Evolutionary conservation across 495 filamentous ascomycete genomes (phyloP).

Genomic region (Podospora sp.): DNA sequence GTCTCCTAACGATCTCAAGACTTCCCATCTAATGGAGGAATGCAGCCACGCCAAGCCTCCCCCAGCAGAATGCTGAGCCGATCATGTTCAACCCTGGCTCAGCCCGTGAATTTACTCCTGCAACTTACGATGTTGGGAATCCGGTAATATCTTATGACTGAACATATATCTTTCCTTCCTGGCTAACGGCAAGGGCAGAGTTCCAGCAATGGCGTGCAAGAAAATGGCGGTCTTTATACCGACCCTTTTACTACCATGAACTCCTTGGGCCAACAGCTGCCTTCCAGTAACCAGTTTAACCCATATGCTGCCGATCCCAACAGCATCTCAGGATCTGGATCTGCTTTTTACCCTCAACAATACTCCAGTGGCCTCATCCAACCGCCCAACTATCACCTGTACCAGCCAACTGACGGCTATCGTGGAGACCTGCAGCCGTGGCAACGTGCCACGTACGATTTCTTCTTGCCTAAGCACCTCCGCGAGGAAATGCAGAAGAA

Average conservation of each 20-base stretch:
- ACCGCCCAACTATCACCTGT: slow-evolving; percentile 90
- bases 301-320: slow-evolving; percentile 65
- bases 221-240: slow-evolving; percentile 38
- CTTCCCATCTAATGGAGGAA: neutral
- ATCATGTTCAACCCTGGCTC: slow-evolving; percentile 56
- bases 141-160: slow-evolving; percentile 53
- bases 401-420: slow-evolving; percentile 83
- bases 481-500: slow-evolving; percentile 90
- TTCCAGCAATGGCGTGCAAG: slow-evolving; percentile 23
- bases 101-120: slow-evolving; percentile 80
- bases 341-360: slow-evolving; percentile 52
- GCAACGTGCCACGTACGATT: slow-evolving; percentile 81
- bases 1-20: slow-evolving; percentile 22
- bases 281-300: slow-evolving; percentile 57
- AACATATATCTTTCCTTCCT: neutral
- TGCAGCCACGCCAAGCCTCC: slow-evolving; percentile 28
- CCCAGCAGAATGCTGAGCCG: slow-evolving; percentile 41
- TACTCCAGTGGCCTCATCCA: slow-evolving; percentile 59
- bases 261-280: slow-evolving; percentile 54
- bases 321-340: slow-evolving; percentile 48
- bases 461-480: slow-evolving; percentile 83
- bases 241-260: slow-evolving; percentile 63
- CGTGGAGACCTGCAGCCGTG: slow-evolving; percentile 76
- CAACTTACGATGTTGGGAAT: slow-evolving; percentile 66
- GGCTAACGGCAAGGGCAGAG: slow-evolving; percentile 23